Evolutionary conservation across 2,329 filamentous ascomycete species (phyloP).

Genomic region (Fusarium globosum): DNA sequence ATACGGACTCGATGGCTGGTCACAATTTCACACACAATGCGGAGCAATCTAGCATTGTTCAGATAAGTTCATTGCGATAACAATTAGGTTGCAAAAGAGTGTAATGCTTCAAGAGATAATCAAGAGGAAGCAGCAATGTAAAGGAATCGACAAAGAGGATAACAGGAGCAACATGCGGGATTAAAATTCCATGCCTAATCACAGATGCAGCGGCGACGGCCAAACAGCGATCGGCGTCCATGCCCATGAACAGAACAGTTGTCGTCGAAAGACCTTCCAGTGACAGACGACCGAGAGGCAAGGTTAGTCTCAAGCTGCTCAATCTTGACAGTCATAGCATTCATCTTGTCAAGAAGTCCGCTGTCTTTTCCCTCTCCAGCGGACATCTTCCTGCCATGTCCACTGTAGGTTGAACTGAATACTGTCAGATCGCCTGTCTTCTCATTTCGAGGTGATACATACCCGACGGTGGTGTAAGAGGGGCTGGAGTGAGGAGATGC

Average conservation of each 20-base stretch:
- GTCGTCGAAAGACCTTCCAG: neutral
- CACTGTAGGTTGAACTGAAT: neutral
- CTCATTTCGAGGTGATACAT: accelerated
- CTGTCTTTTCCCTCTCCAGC: neutral
- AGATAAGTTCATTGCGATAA: too few relatives aligned
- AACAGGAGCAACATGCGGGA: accelerated
- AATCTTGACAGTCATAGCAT: neutral
- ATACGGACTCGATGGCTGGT: too few relatives aligned
- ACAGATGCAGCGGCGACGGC: neutral
- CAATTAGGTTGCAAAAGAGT: too few relatives aligned
- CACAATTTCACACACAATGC: too few relatives aligned
- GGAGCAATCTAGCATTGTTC: too few relatives aligned
- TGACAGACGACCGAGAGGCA: accelerated
- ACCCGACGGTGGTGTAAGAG: neutral
- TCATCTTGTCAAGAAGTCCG: neutral
- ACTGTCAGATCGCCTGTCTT: accelerated
- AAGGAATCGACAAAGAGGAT: too few relatives aligned
- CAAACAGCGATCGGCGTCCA: neutral
- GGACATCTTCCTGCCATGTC: accelerated
- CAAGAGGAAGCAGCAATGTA: too few relatives aligned
- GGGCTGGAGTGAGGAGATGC: neutral
- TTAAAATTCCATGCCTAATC: accelerated
- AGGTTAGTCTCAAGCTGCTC: neutral
- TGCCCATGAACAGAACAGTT: neutral
- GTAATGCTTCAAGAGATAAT: too few relatives aligned